Conservation (phyloP, 2,329 filamentous ascomycete species). For the Fusarium sp. region DNA sequence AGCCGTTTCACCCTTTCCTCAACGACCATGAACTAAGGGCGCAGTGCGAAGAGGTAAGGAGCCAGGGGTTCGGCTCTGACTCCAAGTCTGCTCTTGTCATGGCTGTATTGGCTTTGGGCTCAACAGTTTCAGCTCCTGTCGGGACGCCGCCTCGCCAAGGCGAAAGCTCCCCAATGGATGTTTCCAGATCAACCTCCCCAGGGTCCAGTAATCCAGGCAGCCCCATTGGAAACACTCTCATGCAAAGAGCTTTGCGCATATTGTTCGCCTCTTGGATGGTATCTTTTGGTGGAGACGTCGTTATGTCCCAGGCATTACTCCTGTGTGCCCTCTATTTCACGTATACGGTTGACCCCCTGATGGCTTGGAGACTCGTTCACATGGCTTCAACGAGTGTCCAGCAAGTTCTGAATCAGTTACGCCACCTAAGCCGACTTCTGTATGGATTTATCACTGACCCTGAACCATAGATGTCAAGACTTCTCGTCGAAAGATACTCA, state of each 20-base stretch:
- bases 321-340: neutral
- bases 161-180: neutral
- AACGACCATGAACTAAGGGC: neutral
- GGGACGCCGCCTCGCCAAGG: neutral
- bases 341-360: neutral
- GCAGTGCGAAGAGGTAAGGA: neutral
- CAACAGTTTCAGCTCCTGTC: neutral
- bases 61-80: neutral
- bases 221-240: neutral
- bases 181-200: neutral
- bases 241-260: neutral
- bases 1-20: neutral
- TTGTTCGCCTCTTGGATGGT: neutral
- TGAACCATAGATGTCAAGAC: neutral
- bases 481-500: neutral
- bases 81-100: neutral
- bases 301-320: neutral
- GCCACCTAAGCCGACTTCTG: too few species aligned
- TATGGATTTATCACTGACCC: neutral
- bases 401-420: neutral
- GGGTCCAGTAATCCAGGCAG: neutral
- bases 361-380: neutral
- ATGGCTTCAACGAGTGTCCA: neutral
- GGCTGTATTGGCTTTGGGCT: neutral
- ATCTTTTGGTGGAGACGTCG: neutral